These are phyloP conservation scores for Calonectria pauciramosa DNA, from an alignment of 2,329 filamentous ascomycete genomes.

Conservation along the genomic window DNA sequence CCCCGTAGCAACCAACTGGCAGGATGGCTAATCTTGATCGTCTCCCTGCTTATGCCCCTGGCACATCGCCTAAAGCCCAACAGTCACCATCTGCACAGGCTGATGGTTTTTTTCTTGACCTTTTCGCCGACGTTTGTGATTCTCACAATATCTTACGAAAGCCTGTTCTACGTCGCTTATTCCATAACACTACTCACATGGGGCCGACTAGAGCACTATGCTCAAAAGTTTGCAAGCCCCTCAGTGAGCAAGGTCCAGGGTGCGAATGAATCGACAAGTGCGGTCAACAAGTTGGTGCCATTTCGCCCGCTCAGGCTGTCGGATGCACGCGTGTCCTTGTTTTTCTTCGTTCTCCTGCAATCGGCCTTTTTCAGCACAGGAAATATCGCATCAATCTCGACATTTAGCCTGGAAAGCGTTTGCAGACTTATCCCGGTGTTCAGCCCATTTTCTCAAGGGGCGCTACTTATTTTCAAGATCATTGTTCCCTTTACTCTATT, in stretches of 20 bases:
- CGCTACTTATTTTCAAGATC: not conserved
- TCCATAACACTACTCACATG: not conserved
- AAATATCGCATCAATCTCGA: not conserved
- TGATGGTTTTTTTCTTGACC: not conserved
- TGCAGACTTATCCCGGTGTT: not conserved
- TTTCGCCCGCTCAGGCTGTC: not conserved
- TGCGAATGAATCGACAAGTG: not conserved
- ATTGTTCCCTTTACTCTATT: not conserved
- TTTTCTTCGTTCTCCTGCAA: not conserved
- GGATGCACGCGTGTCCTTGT: not conserved
- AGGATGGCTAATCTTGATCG: not conserved
- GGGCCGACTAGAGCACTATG: not conserved
- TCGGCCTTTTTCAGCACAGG: not conserved
- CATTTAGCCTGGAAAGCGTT: not conserved
- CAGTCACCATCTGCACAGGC: not conserved
- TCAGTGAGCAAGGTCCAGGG: not conserved
- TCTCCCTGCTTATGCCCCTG: not conserved
- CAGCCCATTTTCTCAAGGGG: not conserved
- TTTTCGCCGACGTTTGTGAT: not conserved
- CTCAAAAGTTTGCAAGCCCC: not conserved
- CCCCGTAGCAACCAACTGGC: not conserved
- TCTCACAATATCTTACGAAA: not conserved
- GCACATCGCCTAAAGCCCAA: not conserved
- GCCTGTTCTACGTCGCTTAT: not conserved
- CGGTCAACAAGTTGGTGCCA: too few relatives aligned